Evolutionary conservation across 202 grass and related monocot species (phyloP).

Genomic region (Schoenoplectus triqueter): DNA sequence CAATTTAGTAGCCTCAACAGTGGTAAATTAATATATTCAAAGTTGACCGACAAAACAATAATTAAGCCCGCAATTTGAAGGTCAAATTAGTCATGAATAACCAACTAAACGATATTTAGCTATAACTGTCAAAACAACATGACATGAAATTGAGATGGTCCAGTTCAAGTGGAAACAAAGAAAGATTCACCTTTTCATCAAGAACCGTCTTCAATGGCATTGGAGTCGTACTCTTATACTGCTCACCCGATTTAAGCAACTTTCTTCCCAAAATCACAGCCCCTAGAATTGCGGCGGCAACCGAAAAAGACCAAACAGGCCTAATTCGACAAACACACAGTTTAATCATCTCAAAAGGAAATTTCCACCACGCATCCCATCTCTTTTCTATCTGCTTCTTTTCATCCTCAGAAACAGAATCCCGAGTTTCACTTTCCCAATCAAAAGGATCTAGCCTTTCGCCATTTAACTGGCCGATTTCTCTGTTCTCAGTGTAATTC

Average conservation of each 20-base stretch:
- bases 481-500: constrained; percentile 56
- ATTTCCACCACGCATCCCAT: constrained; percentile 53
- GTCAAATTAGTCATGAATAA: not conserved
- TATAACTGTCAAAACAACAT: not conserved
- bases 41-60: not conserved
- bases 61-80: not conserved
- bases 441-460: constrained; percentile 28
- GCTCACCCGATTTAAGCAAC: constrained; percentile 50
- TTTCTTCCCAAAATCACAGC: constrained; percentile 63
- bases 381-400: constrained; percentile 12
- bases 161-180: not conserved
- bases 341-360: constrained; percentile 58
- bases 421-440: constrained; percentile 29
- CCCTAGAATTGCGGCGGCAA: constrained; percentile 64
- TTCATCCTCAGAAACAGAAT: constrained; percentile 29
- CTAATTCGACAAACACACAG: constrained; percentile 53
- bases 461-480: constrained; percentile 27
- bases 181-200: constrained; percentile 64
- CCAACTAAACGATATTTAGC: not conserved
- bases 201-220: constrained; percentile 56
- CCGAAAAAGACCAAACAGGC: constrained; percentile 69
- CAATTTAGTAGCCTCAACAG: not conserved
- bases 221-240: constrained; percentile 51
- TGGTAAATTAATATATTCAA: not conserved
- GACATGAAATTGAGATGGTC: constrained; percentile 1